phyloP scores from a whole-genome alignment of 306 rosid species.

The Castanopsis chinensis region DNA sequence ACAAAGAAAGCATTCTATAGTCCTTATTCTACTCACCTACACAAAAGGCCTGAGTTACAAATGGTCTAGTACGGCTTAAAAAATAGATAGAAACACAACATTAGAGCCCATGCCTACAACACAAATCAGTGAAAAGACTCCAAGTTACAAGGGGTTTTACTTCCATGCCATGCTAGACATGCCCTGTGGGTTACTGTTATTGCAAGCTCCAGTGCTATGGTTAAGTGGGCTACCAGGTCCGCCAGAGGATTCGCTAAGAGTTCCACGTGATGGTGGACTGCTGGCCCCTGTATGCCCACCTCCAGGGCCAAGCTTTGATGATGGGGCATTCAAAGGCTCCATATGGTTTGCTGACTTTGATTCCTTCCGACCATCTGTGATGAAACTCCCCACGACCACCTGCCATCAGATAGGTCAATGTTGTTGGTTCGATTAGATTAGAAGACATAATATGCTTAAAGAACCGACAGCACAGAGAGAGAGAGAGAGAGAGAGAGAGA shows the following conservation, averaged over 20 bases:
- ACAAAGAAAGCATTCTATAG: conserved; percentile 4
- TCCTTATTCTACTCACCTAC: conserved; percentile 30
- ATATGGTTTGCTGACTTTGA: conserved; percentile 28
- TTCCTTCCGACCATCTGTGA: conserved; percentile 41
- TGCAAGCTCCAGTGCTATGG: conserved; percentile 41
- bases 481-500: too few relatives aligned
- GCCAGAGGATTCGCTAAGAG: conserved; percentile 49
- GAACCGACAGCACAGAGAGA: too few relatives aligned
- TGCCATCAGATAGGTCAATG: conserved; percentile 23
- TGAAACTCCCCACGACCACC: conserved; percentile 65
- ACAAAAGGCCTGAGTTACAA: conserved; percentile 30
- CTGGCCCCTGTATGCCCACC: conserved; percentile 41
- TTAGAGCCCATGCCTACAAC: conserved; percentile 22
- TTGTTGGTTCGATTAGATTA: neutral
- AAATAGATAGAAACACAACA: conserved; percentile 3
- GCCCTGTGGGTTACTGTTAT: conserved; percentile 47
- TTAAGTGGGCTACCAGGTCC: conserved; percentile 43
- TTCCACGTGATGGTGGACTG: conserved; percentile 47
- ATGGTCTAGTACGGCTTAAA: conserved; percentile 6
- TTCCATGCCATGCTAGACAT: conserved; percentile 61
- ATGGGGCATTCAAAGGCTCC: conserved; percentile 14
- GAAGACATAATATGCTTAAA: too few relatives aligned
- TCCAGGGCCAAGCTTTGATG: conserved; percentile 25
- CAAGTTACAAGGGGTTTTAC: conserved; percentile 17
- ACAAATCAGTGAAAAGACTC: conserved; percentile 17